Evolutionary conservation across 2,329 filamentous ascomycete genomes (phyloP).

Genomic region (Sclerotinia borealis): DNA sequence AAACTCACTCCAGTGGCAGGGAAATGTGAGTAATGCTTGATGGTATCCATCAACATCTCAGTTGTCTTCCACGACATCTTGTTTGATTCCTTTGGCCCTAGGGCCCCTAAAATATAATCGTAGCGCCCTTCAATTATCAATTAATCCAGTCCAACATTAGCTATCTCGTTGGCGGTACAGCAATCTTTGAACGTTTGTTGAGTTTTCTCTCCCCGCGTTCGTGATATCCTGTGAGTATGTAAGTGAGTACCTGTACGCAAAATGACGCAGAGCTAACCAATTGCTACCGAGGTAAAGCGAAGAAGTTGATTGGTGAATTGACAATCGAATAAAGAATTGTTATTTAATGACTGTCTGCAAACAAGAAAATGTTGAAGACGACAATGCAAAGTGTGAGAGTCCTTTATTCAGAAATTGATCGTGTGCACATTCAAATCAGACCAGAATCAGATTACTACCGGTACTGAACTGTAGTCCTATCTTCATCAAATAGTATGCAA

Average conservation of each 20-base stretch:
- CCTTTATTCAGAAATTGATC: not conserved
- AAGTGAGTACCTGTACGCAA: slow-evolving; percentile 1
- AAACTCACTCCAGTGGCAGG: slow-evolving; percentile 94
- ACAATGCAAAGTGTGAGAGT: not conserved
- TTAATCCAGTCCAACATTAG: slow-evolving; percentile 14
- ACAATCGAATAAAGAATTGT: not conserved
- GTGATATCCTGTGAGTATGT: not conserved
- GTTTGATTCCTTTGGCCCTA: slow-evolving; percentile 27
- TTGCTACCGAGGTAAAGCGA: slow-evolving; percentile 10
- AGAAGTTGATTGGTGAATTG: not conserved
- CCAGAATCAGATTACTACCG: not conserved
- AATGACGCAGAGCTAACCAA: slow-evolving; percentile 11
- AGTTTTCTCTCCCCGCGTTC: slow-evolving; percentile 11
- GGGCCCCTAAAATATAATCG: slow-evolving; percentile 24
- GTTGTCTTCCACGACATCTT: slow-evolving; percentile 92
- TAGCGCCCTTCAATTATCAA: slow-evolving; percentile 19
- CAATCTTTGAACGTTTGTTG: not conserved
- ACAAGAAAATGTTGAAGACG: not conserved
- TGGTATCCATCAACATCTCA: slow-evolving; percentile 89
- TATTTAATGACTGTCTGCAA: slow-evolving; percentile 7
- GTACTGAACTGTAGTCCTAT: not conserved
- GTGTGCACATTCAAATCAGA: not conserved
- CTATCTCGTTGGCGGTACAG: slow-evolving; percentile 11
- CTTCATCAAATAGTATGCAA: not conserved
- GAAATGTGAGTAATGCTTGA: slow-evolving; percentile 94